Base-by-base conservation (phyloP, 2,329 filamentous ascomycete species). In the Xylariaceae sp. region DNA sequence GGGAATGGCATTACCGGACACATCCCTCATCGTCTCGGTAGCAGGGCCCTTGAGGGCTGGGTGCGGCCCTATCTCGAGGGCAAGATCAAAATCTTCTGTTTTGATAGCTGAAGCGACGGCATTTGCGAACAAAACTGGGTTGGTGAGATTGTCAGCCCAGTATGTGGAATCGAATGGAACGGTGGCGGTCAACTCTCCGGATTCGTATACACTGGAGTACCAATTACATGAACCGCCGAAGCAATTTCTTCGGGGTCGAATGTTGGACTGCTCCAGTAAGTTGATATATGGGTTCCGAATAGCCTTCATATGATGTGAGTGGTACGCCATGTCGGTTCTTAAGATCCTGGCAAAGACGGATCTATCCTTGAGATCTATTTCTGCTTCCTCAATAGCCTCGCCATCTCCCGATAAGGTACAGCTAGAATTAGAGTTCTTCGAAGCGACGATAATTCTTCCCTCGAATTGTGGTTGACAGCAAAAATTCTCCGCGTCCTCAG, bases 41-140 rank as follows among this genome's bases (percentile, higher is more conserved):
- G 64, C 61, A 0, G 73, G 71, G 0, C 64, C 64, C 50, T 68
- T 70, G 6, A 76, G 61, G 4, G 68, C 65, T 0, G 72, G 66
- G 48, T 75, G 72, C 1, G 72, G 69, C 0, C 73, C 72, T 6
- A 75, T 53, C 44, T 75, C 73, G 3, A 75, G 55, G n/a, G 55
- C 64, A 8, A 66, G 59, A 37, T 70, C 64, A 22, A 68, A 62
- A 1, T 55, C 56, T 12, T 37, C 37, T 4, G 49, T 36, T n/a
- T n/a, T n/a, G 1, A 66, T 12, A 0, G 66, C 59, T 1, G 55
- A 25, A 38, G 44, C 33, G 0, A 75, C 34, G 1, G 73, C 73
- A 35, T 73, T 63, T 4, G 59, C 58, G 48, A 77, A 76, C 1
- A 69, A 51, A 0, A 76, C 72, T 1, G 72, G 61, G 8, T 64